phyloP scores from a whole-genome alignment of 2,329 filamentous ascomycete genomes.

The Tolypocladium endophyticum region DNA sequence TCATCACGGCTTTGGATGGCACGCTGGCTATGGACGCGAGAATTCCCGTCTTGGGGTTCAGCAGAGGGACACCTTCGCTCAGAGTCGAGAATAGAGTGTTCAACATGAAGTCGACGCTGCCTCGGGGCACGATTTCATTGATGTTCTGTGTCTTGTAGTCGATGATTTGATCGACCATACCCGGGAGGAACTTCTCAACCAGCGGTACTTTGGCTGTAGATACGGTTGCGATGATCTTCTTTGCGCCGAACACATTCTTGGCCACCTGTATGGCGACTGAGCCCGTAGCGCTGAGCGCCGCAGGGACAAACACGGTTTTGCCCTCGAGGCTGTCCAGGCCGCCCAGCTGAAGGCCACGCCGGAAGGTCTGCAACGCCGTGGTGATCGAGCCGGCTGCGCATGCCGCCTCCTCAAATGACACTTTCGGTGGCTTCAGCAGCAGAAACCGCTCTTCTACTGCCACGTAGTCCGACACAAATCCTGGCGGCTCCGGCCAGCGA shows the following conservation, averaged over 20 bases:
- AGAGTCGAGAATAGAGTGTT: slow-evolving; percentile 34
- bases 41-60: slow-evolving; percentile 25
- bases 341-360: slow-evolving; percentile 24
- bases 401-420: slow-evolving; percentile 25
- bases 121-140: slow-evolving; percentile 22
- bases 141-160: slow-evolving; percentile 37
- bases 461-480: slow-evolving; percentile 30
- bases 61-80: slow-evolving; percentile 24
- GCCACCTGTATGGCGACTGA: slow-evolving; percentile 36
- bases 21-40: slow-evolving; percentile 29
- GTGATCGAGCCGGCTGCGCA: slow-evolving; percentile 23
- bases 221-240: slow-evolving; percentile 37
- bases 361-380: slow-evolving; percentile 34
- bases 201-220: slow-evolving; percentile 39
- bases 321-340: slow-evolving; percentile 30
- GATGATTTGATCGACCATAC: slow-evolving; percentile 37
- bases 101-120: slow-evolving; percentile 37
- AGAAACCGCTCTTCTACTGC: slow-evolving; percentile 23
- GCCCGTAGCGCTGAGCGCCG: slow-evolving; percentile 37
- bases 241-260: slow-evolving; percentile 36
- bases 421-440: slow-evolving; percentile 17
- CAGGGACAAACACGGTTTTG: slow-evolving; percentile 41
- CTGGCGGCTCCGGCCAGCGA: slow-evolving; percentile 9
- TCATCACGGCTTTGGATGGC: slow-evolving; percentile 18
- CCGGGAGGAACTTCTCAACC: slow-evolving; percentile 29